Evolutionary conservation across 495 filamentous ascomycete genomes (phyloP).

Genomic region (Gamarada debralockiae): DNA sequence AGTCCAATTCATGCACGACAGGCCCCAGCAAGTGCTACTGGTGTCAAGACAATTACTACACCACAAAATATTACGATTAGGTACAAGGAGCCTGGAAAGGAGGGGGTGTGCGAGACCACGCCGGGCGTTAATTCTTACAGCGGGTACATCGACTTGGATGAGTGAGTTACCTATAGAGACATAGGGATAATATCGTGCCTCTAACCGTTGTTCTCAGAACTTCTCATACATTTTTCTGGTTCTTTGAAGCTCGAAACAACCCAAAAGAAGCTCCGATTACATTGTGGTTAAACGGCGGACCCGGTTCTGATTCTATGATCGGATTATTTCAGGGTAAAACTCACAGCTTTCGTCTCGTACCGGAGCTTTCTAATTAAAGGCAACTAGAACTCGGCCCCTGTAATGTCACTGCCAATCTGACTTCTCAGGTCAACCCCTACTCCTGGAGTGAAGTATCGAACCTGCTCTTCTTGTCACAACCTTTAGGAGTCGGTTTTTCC

Average conservation of each 20-base stretch:
- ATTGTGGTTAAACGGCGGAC: constrained; percentile 45
- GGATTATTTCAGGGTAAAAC: constrained; percentile 52
- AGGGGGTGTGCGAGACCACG: no score
- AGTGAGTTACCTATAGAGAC: not conserved
- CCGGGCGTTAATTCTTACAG: constrained; percentile 17
- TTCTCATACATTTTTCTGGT: constrained; percentile 39
- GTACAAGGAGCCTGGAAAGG: no score
- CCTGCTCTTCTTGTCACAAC: constrained; percentile 54
- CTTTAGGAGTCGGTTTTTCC: constrained; percentile 54
- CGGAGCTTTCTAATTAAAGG: not conserved
- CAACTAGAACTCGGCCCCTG: constrained; percentile 52
- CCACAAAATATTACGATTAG: no score
- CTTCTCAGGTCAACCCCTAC: constrained; percentile 46
- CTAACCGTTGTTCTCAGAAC: not conserved
- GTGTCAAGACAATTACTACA: no score
- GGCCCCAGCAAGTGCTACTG: no score
- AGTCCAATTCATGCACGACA: constrained; percentile 26
- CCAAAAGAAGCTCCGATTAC: constrained; percentile 37
- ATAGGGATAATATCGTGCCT: not conserved
- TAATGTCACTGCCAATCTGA: constrained; percentile 42
- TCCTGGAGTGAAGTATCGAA: constrained; percentile 56
- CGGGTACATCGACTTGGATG: constrained; percentile 39
- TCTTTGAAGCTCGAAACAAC: constrained; percentile 37
- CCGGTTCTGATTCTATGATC: constrained; percentile 54
- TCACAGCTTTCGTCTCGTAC: not conserved